Conservation (phyloP, 495 filamentous ascomycete species). For the Aspergillus carlsbadensis region DNA sequence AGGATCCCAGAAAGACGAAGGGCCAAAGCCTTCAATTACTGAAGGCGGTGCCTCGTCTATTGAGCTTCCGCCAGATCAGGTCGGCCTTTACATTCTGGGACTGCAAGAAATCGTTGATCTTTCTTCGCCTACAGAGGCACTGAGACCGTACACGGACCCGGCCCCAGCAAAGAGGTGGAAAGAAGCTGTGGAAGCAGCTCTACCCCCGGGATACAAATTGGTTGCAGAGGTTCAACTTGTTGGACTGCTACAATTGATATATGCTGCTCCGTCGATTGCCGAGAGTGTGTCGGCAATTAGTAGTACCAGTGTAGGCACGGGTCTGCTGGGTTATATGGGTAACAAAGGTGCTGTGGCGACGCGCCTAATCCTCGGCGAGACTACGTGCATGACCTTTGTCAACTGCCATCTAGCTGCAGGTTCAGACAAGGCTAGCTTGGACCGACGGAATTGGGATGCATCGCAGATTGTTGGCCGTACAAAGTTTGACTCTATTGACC, state of each 20-base stretch:
- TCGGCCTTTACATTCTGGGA: slow-evolving; percentile 87
- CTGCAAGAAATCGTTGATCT: slow-evolving; percentile 92
- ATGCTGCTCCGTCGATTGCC: slow-evolving; percentile 71
- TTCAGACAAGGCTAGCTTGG: slow-evolving; percentile 69
- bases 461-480: slow-evolving; percentile 71
- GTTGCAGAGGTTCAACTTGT: slow-evolving; percentile 82
- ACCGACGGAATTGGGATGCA: slow-evolving; percentile 88
- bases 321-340: slow-evolving; percentile 86
- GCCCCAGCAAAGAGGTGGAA: slow-evolving; percentile 74
- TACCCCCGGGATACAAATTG: slow-evolving; percentile 74
- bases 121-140: slow-evolving; percentile 60
- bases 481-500: slow-evolving; percentile 68
- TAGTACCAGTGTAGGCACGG: slow-evolving; percentile 77
- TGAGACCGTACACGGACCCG: slow-evolving; percentile 73
- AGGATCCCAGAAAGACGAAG: not conserved
- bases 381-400: slow-evolving; percentile 82
- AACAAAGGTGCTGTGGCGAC: slow-evolving; percentile 91
- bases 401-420: slow-evolving; percentile 91
- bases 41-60: not conserved
- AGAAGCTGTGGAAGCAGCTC: slow-evolving; percentile 61
- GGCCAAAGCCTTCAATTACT: not conserved
- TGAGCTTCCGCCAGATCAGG: slow-evolving; percentile 49
- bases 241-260: slow-evolving; percentile 82
- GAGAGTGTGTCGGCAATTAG: slow-evolving; percentile 73
- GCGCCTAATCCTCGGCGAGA: slow-evolving; percentile 84